Conservation (phyloP, 805 yeast genomes). For the Kurtzmaniella cleridarum region DNA sequence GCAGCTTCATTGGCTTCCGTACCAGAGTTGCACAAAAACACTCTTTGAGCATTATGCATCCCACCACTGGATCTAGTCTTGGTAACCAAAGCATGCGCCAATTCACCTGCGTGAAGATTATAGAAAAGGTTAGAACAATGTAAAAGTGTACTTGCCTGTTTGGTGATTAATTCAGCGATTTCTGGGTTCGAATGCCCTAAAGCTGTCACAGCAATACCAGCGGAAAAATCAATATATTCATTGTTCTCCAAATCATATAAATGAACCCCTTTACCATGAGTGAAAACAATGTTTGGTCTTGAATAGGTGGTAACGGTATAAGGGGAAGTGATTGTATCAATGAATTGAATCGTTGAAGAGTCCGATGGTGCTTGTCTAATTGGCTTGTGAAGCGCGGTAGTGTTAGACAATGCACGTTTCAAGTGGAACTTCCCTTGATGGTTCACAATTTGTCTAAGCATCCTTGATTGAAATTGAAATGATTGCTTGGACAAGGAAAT, state of each 20-base stretch:
- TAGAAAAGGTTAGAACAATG: constrained; percentile 86
- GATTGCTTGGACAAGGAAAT: no score
- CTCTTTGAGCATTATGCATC: constrained; percentile 73
- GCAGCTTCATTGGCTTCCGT: constrained; percentile 60
- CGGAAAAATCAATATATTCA: constrained; percentile 82
- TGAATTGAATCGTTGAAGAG: constrained; percentile 33
- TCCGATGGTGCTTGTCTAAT: constrained; percentile 26
- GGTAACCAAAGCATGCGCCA: constrained; percentile 65
- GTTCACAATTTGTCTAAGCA: constrained; percentile 9
- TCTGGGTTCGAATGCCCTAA: constrained; percentile 82
- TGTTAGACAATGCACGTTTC: constrained; percentile 1
- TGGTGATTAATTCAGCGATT: constrained; percentile 61
- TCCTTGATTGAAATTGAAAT: neutral
- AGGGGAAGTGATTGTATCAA: constrained; percentile 42
- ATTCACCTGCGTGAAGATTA: constrained; percentile 77
- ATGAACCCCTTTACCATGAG: constrained; percentile 76
- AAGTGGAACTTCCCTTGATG: neutral
- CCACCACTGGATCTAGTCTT: constrained; percentile 71
- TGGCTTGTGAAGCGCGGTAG: constrained; percentile 5
- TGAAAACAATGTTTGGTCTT: constrained; percentile 70
- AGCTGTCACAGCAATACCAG: constrained; percentile 97
- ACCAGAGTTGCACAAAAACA: constrained; percentile 57
- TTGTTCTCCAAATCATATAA: constrained; percentile 77
- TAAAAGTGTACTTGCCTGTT: constrained; percentile 67
- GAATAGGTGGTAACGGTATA: constrained; percentile 74